Percentiles rank a stretch among this genome's conserved stretches.
These are phyloP conservation scores for Smallanthus sonchifolius DNA, from an alignment of 129 eudicot genomes.

Conservation along the genomic window DNA sequence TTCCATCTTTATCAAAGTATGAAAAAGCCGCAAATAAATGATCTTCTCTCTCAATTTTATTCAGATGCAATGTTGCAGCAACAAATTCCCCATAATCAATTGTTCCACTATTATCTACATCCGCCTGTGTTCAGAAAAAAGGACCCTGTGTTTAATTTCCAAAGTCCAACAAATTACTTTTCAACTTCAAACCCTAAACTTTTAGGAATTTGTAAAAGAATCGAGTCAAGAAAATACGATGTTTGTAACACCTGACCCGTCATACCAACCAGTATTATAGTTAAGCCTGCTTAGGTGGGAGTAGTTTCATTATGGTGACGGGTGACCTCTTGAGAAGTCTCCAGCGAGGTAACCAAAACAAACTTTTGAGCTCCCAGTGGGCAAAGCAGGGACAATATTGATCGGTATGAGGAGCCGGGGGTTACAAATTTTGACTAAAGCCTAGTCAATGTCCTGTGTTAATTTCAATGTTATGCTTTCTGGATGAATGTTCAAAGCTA, in stretches of 20 bases:
- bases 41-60: conserved; percentile 71
- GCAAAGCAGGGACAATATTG: too few species aligned
- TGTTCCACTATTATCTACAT: conserved; percentile 77
- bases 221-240: background rate
- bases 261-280: background rate
- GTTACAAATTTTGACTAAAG: background rate
- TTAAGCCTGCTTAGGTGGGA: background rate
- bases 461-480: background rate
- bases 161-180: background rate
- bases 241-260: background rate
- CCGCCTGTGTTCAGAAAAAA: conserved; percentile 42
- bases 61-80: conserved; percentile 76
- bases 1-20: conserved; percentile 77
- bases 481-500: background rate
- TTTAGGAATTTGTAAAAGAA: background rate
- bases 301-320: background rate
- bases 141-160: background rate
- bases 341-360: too few species aligned
- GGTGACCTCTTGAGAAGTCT: too few species aligned
- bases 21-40: conserved; percentile 69
- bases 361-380: too few species aligned
- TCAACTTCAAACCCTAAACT: background rate
- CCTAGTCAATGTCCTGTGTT: background rate
- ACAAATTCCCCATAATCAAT: conserved; percentile 76
- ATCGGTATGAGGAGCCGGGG: too few species aligned